Evolutionary conservation across 2,329 filamentous ascomycete species (phyloP), one percentile per base, ranked within the genome.

Genomic region (Truncatella angustata): DNA sequence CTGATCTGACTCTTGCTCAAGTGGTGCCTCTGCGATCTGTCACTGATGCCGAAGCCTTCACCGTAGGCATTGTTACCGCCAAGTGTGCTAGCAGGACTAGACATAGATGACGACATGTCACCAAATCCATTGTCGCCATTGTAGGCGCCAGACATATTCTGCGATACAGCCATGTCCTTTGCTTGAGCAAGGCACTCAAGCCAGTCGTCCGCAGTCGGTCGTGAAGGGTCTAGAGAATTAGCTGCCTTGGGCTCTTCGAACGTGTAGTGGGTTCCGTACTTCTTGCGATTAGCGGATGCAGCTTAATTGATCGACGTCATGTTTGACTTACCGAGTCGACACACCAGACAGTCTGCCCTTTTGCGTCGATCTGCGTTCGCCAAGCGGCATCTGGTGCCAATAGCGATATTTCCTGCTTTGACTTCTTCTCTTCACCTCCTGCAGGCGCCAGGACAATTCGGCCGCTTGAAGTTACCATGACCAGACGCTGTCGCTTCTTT

Each of bases 401-500:
- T 23, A 99, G 77, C n/a, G 90, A 90, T 32, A 99, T 84, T 60
- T 99, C 94, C 62, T 90, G 82, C 68, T 99, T 99, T 20, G 91
- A 82, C 69, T 94, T 92, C 74, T 99, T 99, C 66, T 97, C 93
- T 58, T 96, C 94, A 0, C 93, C 94, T 5, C 93, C 92, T 21
- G 92, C 87, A 4, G 94, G 90, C 11, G 91, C 93, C 64, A 99
- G 80, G 44, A 99, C 86, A 49, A 99, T 87, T 39, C 94, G 86
- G 14, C 88, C 94, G 61, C 89, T 91, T 1, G 91, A 95, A 3
- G 94, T 99, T 50, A 99, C 84, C 86, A 99, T 92, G 5, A 99
- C 94, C 50, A 99, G 76, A 43, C 94, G 82, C 67, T 96, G 91
- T 58, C 92, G 81, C 72, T 96, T 97, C 75, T 97, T 99, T 7